Evolutionary conservation across 495 filamentous ascomycete species (phyloP), one percentile per base, ranked within the genome.

Genomic region (Gamarada debralockiae): DNA sequence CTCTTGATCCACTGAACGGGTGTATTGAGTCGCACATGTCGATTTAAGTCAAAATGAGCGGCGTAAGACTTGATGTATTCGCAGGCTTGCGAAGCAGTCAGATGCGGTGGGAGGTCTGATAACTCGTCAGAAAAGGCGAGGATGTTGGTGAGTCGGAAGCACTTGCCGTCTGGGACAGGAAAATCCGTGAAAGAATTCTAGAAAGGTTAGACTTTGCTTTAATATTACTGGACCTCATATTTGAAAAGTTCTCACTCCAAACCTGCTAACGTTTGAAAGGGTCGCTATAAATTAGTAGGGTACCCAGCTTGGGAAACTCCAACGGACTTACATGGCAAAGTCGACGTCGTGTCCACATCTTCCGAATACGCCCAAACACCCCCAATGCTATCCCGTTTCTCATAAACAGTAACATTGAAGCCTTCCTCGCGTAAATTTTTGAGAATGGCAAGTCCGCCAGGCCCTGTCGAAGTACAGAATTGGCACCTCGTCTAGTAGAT

Each of bases 331-430:
- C 64, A 53, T 39, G 50, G 62, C 22, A 69, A 53, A 7, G 64
- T 60, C 14, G 66, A 59, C 0, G 66, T 69, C 44, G 61, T 56
- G 7, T 48, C 17, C 20, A 57, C 41, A 39, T 69, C 63, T 3
- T 70, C 64, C 31, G 63, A 56, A 55, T 64, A 72, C 10, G 62
- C 63, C 70, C 70, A 72, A 2, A 70, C 52, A 17, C 70, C 68
- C 12, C 70, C 70, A 31, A 72, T 63, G 22, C 57, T 56, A 22
- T 52, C 37, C 18, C 67, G 61, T 27, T 64, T 58, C 44, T 72
- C 70, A 52, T 62, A 72, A 14, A 57, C 47, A 1, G 63, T 70
- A 14, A 64, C 66, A 13, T 59, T 51, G 53, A 70, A 73, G 33
- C 70, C 68, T 56, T 70, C 67, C 41, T 68, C 65, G 25, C 61